Conservation (phyloP, 2,329 filamentous ascomycete species). For the Chrysoporthe deuterocubensis region DNA sequence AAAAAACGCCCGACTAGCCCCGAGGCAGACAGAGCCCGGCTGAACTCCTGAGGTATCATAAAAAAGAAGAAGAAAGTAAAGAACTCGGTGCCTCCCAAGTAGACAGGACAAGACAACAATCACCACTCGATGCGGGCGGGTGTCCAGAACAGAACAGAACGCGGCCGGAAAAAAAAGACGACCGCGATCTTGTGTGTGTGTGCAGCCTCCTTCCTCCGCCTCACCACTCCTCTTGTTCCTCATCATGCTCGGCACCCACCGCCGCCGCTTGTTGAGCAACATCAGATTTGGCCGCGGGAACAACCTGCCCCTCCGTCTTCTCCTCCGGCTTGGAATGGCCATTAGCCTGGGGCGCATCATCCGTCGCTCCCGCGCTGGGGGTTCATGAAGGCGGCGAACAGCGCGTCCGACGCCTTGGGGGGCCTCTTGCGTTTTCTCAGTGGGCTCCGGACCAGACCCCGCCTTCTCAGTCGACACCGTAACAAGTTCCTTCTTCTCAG, state of each 20-base stretch:
- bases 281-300: not conserved
- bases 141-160: slow-evolving; percentile 17
- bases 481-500: not conserved
- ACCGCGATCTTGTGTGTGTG: not conserved
- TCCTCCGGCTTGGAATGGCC: slow-evolving; percentile 14
- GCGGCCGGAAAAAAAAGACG: not conserved
- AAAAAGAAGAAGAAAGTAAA: slow-evolving; percentile 21
- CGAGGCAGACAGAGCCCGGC: not conserved
- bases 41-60: slow-evolving; percentile 28
- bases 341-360: slow-evolving; percentile 14
- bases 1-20: slow-evolving; percentile 3
- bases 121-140: slow-evolving; percentile 14
- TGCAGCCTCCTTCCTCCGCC: not conserved
- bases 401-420: slow-evolving; percentile 15
- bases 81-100: slow-evolving; percentile 21
- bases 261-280: not conserved
- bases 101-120: not conserved
- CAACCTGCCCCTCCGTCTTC: not conserved
- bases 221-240: slow-evolving; percentile 20
- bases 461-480: not conserved
- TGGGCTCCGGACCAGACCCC: not conserved
- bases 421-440: not conserved
- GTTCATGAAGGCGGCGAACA: slow-evolving; percentile 12
- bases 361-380: slow-evolving; percentile 14
- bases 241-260: not conserved